Conservation (phyloP, 139 green algal species). For the Nannochloris sp. region DNA sequence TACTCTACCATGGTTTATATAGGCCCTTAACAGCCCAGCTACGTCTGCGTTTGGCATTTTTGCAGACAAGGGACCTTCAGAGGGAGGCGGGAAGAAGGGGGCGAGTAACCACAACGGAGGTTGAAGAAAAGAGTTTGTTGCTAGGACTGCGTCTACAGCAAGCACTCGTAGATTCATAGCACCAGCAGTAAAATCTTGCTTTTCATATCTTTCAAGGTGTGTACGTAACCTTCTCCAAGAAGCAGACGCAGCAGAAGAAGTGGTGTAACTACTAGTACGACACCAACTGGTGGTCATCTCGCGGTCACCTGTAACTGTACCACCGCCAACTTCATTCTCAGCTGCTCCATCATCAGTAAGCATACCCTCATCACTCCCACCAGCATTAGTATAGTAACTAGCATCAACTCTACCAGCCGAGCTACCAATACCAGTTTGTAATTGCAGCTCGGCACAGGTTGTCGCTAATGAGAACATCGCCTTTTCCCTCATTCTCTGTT, state of each 20-base stretch:
- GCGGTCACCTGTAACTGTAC: background rate
- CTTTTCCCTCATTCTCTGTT: conserved; percentile 2
- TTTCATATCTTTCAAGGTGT: conserved; percentile 3
- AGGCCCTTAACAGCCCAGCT: conserved; percentile 26
- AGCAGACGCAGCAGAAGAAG: background rate
- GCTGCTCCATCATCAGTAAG: background rate
- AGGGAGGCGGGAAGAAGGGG: conserved; percentile 1
- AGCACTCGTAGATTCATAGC: conserved; percentile 16
- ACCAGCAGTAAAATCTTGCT: background rate
- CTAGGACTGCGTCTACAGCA: conserved; percentile 20
- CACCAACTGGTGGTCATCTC: too few relatives aligned
- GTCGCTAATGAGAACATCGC: background rate
- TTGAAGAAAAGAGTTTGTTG: background rate
- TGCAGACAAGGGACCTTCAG: background rate
- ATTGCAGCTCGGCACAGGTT: conserved; percentile 7
- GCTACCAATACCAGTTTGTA: background rate
- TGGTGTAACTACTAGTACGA: background rate
- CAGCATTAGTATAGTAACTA: background rate
- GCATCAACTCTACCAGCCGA: background rate
- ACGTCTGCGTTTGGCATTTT: conserved; percentile 15
- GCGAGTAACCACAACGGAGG: conserved; percentile 31
- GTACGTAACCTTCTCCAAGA: conserved; percentile 3
- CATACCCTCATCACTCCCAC: background rate
- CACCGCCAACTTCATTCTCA: background rate
- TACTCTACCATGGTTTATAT: conserved; percentile 25